Evolutionary conservation across 176 grass and related monocot species (phyloP).

Genomic region (Triticum monococcum): DNA sequence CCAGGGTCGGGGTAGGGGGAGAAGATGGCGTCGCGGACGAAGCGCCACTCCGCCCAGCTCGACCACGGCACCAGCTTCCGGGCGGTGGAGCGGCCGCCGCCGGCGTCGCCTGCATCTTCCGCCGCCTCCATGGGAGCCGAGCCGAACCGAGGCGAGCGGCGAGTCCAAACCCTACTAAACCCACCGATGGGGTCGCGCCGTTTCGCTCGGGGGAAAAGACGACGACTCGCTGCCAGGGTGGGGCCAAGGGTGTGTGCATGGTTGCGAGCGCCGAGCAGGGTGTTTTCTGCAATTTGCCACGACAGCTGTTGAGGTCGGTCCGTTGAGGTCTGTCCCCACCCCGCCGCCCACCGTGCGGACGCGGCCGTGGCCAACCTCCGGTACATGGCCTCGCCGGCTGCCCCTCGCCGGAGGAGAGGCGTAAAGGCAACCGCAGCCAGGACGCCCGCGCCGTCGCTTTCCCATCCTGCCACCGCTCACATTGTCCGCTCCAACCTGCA

Average conservation of each 20-base stretch:
- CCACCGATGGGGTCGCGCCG: not conserved
- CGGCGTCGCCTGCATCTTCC: constrained; percentile 14
- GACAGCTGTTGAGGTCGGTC: too few relatives aligned
- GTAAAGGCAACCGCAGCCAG: not conserved
- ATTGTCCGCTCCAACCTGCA: constrained; percentile 22
- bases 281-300: not conserved
- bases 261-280: not conserved
- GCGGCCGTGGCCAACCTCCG: not conserved
- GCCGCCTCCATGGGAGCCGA: constrained; percentile 43
- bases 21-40: constrained; percentile 76
- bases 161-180: constrained; percentile 43
- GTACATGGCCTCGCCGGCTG: not conserved
- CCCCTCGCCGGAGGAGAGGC: not conserved
- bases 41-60: constrained; percentile 83
- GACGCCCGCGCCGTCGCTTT: not conserved
- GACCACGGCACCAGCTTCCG: constrained; percentile 93
- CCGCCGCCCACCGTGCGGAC: not conserved
- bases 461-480: not conserved
- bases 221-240: constrained; percentile 9
- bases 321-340: not conserved
- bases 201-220: not conserved
- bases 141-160: not conserved
- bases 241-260: not conserved
- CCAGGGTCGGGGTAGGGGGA: constrained; percentile 48
- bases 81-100: constrained; percentile 41